phyloP scores from a whole-genome alignment of 2,329 filamentous ascomycete species.

The Talaromyces marneffei region DNA sequence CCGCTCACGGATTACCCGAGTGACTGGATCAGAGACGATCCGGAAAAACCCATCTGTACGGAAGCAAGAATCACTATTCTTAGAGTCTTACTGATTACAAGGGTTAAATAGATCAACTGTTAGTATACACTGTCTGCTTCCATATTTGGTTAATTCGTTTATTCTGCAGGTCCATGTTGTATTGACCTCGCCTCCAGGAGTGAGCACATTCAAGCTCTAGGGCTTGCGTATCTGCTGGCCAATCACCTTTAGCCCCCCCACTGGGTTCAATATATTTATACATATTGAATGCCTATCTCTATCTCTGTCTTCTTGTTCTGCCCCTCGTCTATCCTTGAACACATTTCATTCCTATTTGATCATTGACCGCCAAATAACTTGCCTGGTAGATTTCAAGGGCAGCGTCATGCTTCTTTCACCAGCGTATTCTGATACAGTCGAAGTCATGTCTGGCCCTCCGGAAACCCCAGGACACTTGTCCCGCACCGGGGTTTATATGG shows the following conservation, averaged over 20 bases:
- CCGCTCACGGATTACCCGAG: background rate
- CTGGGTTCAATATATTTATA: background rate
- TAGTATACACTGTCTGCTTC: background rate
- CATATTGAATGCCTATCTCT: background rate
- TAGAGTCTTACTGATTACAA: background rate
- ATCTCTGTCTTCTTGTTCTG: background rate
- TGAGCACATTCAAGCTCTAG: background rate
- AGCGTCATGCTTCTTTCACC: conserved; percentile 25
- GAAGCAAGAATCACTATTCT: background rate
- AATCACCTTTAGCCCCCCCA: background rate
- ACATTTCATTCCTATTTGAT: background rate
- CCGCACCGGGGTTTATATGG: conserved; percentile 28
- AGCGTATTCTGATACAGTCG: conserved; percentile 17
- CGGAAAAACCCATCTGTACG: background rate
- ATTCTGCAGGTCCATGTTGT: background rate
- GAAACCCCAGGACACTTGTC: conserved; percentile 21
- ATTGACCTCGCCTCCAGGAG: background rate
- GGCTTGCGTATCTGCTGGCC: background rate
- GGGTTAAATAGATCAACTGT: background rate
- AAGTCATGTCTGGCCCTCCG: conserved; percentile 26
- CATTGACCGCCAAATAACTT: background rate
- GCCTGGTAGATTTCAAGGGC: conserved; percentile 17
- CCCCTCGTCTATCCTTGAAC: background rate
- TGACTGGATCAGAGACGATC: background rate
- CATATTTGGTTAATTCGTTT: background rate